Evolutionary conservation across 306 rosid species (phyloP), one percentile per base, ranked within the genome.

Genomic region (Ammopiptanthus mongolicus): DNA sequence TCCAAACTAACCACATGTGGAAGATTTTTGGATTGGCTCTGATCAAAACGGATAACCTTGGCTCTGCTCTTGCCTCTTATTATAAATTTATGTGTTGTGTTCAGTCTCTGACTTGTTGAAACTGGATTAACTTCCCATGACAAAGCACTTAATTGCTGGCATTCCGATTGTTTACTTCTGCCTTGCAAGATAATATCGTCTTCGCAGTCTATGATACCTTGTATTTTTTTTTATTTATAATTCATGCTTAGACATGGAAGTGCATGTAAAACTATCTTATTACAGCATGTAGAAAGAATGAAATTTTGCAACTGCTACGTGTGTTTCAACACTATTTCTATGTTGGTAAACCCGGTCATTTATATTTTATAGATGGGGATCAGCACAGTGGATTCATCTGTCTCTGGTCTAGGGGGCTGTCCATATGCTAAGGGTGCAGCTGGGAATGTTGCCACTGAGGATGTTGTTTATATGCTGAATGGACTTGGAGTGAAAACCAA

Each of bases 341-440:
- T 42, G 22, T 69, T 31, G 39, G 64, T 59, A 58, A 8, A 70
- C 47, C 8, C 78, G 41, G 55, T 64, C 28, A 14, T 34, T 71
- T 67, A 28, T 65, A 28, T 65, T 34, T 51, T 71, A 12, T 75
- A 91, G 97, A 78, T 87, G 81, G 91, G 98, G 68, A 90, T 94
- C 46, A 63, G 86, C 44, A 81, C 89, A 3, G 95, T 91, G 80
- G 98, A 94, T 86, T 91, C 95, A 34, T 94, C 95, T 0, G 93
- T 91, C 25, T 84, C 98, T n/a, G 96, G 98, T 60, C 91, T 94
- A 41, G 97, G 98, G 56, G 98, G 96, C 17, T 94, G 98, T 61
- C 98, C 98, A 29, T 91, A 91, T 83, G 97, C 97, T 2, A 90
- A 88, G 81, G 98, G 97, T 56, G 98, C 97, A 65, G 78, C 97